phyloP scores from a whole-genome alignment of 1,139 yeast species.

The Yamadazyma diospyri region DNA sequence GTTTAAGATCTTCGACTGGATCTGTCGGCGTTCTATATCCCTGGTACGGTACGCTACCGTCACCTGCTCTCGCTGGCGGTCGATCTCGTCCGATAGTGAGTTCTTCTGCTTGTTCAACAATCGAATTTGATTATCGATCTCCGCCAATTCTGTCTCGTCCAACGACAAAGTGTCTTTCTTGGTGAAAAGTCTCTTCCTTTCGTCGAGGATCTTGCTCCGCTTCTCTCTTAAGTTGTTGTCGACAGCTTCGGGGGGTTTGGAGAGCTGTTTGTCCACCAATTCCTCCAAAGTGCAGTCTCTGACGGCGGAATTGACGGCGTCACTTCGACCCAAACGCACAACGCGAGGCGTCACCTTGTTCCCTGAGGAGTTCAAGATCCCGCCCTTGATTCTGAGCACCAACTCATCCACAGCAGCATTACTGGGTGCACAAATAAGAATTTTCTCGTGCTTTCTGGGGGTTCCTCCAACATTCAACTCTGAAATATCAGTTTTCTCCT shows the following conservation, averaged over 20 bases:
- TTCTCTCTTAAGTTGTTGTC: conserved; percentile 44
- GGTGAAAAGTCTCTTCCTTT: conserved; percentile 21
- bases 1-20: conserved; percentile 68
- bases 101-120: conserved; percentile 59
- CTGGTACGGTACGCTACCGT: conserved; percentile 68
- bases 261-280: conserved; percentile 65
- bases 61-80: conserved; percentile 71
- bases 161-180: conserved; percentile 19
- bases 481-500: conserved; percentile 7
- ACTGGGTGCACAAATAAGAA: conserved; percentile 94
- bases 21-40: conserved; percentile 72
- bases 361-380: conserved; percentile 62
- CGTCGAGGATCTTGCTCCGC: conserved; percentile 45
- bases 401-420: conserved; percentile 98
- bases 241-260: conserved; percentile 29
- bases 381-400: conserved; percentile 77
- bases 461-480: conserved; percentile 4
- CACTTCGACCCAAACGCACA: conserved; percentile 89
- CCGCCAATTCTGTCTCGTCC: conserved; percentile 36
- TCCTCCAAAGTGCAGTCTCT: conserved; percentile 85
- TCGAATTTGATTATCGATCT: conserved; percentile 48
- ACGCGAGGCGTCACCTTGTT: conserved; percentile 59
- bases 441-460: conserved; percentile 22
- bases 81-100: conserved; percentile 69
- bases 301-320: conserved; percentile 81